Evolutionary conservation across 129 eudicot genomes (phyloP), one percentile per base, ranked within the genome.

Genomic region (Escallonia herrerae): DNA sequence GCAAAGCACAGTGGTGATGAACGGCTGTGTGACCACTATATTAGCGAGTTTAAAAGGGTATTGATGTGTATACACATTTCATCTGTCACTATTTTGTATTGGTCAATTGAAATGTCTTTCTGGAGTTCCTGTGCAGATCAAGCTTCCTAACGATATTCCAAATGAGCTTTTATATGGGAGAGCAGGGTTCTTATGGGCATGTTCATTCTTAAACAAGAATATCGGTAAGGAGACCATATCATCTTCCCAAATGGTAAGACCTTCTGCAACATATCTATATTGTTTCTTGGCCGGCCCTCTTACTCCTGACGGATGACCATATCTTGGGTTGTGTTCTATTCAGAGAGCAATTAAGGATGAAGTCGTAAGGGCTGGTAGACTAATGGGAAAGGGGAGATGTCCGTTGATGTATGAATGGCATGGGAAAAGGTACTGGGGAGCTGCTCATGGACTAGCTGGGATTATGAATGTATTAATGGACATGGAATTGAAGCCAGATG

Each of bases 391-490:
- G 6, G 80, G 69, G 62, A 77, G 84, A 62, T 85, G 87, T 37
- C 96, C 91, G 0, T 76, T 93, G 73, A 83, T 85, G 98, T 93
- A 72, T 48, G 95, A 86, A 55, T 93, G 98, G 96, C 84, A 88
- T 64, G 96, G 95, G 49, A 85, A 83, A 64, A 83, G 60, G 57
- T 88, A 88, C 68, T 88, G 96, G 96, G 98, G 98, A 40, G 98
- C 95, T 15, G 98, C 95, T 42, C 98, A 93, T 78, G 96, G 98
- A 47, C 65, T 93, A 67, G 96, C 83, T 13, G 98, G 95, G 58
- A 93, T 93, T 63, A 70, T 88, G 83, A 70, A 93, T 55, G 95
- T 93, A 12, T 67, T 88, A 60, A 70, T 91, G 90, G 85, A 88
- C 50, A 81, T 75, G 83, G 76, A 43, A 5, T 65, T 91, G 68